Evolutionary conservation across 441 rosid species (phyloP), one percentile per base, ranked within the genome.

Genomic region (Erysimum pusillum): DNA sequence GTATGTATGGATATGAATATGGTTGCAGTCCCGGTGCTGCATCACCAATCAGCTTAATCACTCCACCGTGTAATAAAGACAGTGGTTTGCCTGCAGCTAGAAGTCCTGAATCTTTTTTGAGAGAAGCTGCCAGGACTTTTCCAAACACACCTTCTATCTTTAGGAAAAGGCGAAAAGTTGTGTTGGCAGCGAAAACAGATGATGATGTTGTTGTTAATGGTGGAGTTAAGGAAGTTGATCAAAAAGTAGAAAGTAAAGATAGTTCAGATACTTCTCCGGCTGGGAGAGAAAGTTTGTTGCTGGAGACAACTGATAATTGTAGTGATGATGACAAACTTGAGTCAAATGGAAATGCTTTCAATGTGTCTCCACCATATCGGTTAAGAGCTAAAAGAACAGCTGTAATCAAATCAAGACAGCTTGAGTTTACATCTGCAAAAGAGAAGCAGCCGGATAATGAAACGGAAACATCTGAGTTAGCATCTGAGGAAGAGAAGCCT

Each of bases 91-190:
- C 75, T 74, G 71, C 63, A 15, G 85, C 75, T 6, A 60, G 76
- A 52, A 92, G 92, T 82, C 98, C 94, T 36, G 98, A 96, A 82
- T 88, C 94, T 72, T 82, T 87, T 58, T 78, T 96, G 80, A 91
- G 88, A 83, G 80, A 73, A 59, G 98, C 96, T 70, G 98, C 98
- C 6, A 87, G 82, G 77, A 96, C 84, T 58, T 96, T 83, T 75
- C 94, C 93, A 13, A 87, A 91, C 69, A 93, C 94, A 38, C 99
- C 98, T 71, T 93, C 99, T 53, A 94, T 96, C 70, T 87, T 90
- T 54, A 86, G 97, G 66, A 92, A 90, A 84, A 86, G 97, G 81
- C 88, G 86, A 20, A 76, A 51, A 77, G 78, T 52, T 66, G 84
- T 78, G 53, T 18, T 17, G 42, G 73, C 71, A 35, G 77, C 79